Evolutionary conservation across 345 rosid genomes (phyloP).

Genomic region (Hypericum androsaemum): DNA sequence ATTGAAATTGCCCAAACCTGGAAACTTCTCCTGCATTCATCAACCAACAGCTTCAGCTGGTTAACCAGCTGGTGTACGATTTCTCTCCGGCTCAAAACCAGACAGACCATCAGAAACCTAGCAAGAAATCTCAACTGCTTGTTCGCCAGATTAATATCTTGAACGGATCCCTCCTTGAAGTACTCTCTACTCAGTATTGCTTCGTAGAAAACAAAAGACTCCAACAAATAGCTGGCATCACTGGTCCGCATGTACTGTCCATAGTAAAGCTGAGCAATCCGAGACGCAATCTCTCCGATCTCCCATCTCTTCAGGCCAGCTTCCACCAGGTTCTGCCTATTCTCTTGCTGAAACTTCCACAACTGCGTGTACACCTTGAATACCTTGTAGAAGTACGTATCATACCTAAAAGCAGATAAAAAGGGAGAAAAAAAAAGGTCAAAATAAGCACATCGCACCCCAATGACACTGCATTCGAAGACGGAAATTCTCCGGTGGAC

Average conservation of each 20-base stretch:
- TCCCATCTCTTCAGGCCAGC: slow-evolving; percentile 95
- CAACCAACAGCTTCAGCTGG: slow-evolving; percentile 68
- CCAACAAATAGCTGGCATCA: slow-evolving; percentile 65
- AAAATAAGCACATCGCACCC: background rate
- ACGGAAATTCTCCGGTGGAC: background rate
- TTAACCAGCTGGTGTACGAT: slow-evolving; percentile 75
- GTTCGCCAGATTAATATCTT: slow-evolving; percentile 75
- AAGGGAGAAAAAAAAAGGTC: no score
- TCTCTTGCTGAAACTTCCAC: slow-evolving; percentile 97
- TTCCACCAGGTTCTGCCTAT: slow-evolving; percentile 80
- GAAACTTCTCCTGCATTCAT: slow-evolving; percentile 83
- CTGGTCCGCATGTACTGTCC: slow-evolving; percentile 93
- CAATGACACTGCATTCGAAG: background rate
- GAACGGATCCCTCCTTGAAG: slow-evolving; percentile 73
- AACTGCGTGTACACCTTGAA: slow-evolving; percentile 92
- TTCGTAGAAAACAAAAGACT: slow-evolving; percentile 81
- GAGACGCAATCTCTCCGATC: slow-evolving; percentile 92
- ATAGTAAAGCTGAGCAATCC: slow-evolving; percentile 88
- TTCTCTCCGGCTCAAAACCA: slow-evolving; percentile 70
- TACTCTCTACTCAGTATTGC: slow-evolving; percentile 79
- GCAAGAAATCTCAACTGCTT: slow-evolving; percentile 87
- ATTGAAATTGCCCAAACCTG: slow-evolving; percentile 35
- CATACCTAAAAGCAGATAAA: slow-evolving; percentile 43
- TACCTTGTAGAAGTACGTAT: slow-evolving; percentile 85
- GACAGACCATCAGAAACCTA: slow-evolving; percentile 83